Evolutionary conservation across 805 yeast genomes (phyloP).

Genomic region (Kodamaea restingae): DNA sequence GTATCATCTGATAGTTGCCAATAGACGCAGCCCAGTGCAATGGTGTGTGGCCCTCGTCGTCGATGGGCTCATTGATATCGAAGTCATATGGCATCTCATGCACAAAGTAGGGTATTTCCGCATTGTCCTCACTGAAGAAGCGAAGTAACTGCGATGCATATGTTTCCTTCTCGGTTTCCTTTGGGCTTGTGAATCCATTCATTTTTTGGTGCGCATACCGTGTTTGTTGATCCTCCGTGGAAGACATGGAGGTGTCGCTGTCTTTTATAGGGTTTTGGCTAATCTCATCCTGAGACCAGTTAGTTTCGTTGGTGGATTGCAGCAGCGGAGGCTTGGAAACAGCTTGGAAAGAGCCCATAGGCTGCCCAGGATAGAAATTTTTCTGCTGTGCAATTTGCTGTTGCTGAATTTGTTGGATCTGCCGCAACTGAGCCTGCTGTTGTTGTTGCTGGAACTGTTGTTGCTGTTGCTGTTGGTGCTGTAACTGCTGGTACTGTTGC

Average conservation of each 20-base stretch:
- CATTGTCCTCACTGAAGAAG: conserved; percentile 41
- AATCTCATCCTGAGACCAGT: conserved; percentile 41
- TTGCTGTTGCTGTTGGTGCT: conserved; percentile 18
- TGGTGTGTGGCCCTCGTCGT: conserved; percentile 91
- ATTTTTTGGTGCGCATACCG: no score
- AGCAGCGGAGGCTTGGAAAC: conserved; percentile 7
- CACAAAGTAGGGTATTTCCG: conserved; percentile 59
- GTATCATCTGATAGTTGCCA: conserved; percentile 78
- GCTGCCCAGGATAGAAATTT: conserved; percentile 6
- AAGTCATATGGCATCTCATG: conserved; percentile 61
- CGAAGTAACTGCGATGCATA: conserved; percentile 38
- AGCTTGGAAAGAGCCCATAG: conserved; percentile 7
- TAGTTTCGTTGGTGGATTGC: conserved; percentile 42
- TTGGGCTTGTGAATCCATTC: conserved; percentile 5
- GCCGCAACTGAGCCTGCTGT: conserved; percentile 12
- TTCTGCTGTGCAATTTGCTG: conserved; percentile 14
- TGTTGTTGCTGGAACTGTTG: conserved; percentile 13
- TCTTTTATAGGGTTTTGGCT: conserved; percentile 22
- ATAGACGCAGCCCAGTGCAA: conserved; percentile 98
- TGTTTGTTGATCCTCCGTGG: conserved; percentile 29
- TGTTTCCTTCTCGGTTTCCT: conserved; percentile 16
- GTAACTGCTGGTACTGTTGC: conserved; percentile 25
- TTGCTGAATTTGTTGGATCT: conserved; percentile 8
- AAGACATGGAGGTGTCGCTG: conserved; percentile 38
- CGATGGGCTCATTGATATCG: conserved; percentile 73